Evolutionary conservation across 148 eudicot genomes (phyloP).

Genomic region (Gaultheria prostrata): DNA sequence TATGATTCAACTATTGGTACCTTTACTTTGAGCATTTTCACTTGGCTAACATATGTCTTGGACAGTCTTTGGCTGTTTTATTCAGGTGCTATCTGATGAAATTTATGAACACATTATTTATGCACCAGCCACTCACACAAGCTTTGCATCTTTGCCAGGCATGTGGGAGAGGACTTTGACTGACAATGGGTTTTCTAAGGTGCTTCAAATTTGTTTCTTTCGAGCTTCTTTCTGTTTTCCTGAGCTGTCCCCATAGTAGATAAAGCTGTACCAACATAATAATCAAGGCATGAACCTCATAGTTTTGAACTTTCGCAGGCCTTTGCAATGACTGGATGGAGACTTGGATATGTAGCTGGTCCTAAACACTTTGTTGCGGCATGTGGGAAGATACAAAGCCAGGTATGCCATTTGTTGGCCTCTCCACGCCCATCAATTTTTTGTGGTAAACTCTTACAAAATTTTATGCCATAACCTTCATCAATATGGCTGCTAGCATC

Average conservation of each 20-base stretch:
- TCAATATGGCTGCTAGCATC: background rate
- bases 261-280: background rate
- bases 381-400: slow-evolving; percentile 95
- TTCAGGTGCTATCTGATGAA: slow-evolving; percentile 91
- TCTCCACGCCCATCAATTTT: background rate
- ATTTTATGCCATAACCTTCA: background rate
- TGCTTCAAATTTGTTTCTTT: slow-evolving; percentile 19
- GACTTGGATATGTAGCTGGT: slow-evolving; percentile 96
- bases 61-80: slow-evolving; percentile 3
- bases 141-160: slow-evolving; percentile 98
- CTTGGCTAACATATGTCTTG: slow-evolving; percentile 6
- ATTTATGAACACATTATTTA: slow-evolving; percentile 94
- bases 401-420: slow-evolving; percentile 42
- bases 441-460: background rate
- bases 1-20: background rate
- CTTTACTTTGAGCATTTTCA: background rate
- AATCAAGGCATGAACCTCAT: background rate
- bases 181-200: slow-evolving; percentile 96
- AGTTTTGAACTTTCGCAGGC: slow-evolving; percentile 40
- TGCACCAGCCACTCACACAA: slow-evolving; percentile 90
- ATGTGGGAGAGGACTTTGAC: slow-evolving; percentile 98
- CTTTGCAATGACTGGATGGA: slow-evolving; percentile 99
- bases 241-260: background rate
- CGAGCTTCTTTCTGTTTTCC: background rate
- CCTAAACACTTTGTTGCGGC: slow-evolving; percentile 91